Base-by-base conservation (phyloP, 2,329 filamentous ascomycete genomes). In the Epichloe amarillans region DNA sequence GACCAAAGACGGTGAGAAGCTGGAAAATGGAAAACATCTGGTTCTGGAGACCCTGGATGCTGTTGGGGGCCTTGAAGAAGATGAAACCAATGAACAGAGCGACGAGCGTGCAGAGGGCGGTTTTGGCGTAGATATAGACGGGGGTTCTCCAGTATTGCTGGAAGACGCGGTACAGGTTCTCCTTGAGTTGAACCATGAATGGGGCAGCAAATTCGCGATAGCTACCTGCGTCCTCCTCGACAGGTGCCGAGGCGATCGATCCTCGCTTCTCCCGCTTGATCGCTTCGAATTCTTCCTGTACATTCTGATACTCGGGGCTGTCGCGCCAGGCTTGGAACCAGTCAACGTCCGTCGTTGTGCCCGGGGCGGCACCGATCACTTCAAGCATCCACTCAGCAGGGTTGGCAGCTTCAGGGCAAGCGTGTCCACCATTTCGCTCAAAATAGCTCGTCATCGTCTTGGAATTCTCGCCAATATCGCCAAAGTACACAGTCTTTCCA, bases 141-240 rank as follows among this genome's bases (percentile, higher is more conserved):
- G 89, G 89, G 0, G 83, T 90, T 53, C 89, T 85, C 88, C 89
- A 95, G 75, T 93, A 94, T 65, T 95, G 88, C 62, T 90, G 79
- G 72, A 93, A 93, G 26, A 93, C 84, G 60, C 89, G 87, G 56
- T 76, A 65, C 17, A 80, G 76, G 51, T 88, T 86, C 61, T 83
- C 75, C 51, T 68, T 70, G 41, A 91, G 70, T 66, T 95, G 89
- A 7, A 72, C 61, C 40, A 57, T 61, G 62, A 94, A 88, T 0
- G 85, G 79, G 5, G 87, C 86, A 3, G 89, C 89, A 54, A 95
- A 95, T 64, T 95, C 87, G 54, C 80, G 77, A 67, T 82, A 87
- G 56, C 65, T 66, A 50, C 65, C 67, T 12, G 67, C 59, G 19
- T 39, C 37, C 23, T 47, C 37, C 37, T 23, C 49, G 3, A n/a